Conservation (phyloP, 441 rosid species). For the Brassica balearica region DNA sequence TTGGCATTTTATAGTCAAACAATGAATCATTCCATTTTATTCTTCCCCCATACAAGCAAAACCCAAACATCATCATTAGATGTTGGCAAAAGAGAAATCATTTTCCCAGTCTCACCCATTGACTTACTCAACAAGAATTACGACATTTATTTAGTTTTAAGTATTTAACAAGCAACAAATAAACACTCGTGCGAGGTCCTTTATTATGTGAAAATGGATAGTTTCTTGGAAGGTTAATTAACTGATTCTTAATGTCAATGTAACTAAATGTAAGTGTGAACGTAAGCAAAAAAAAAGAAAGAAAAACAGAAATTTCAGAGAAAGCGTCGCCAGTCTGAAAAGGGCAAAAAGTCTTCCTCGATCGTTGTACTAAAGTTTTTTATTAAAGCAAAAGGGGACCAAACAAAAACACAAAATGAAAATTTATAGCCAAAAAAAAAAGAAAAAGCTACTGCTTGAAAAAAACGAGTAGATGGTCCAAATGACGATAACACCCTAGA, state of each 20-base stretch:
- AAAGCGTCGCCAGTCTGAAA: slow-evolving; percentile 39
- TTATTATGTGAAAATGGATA: neutral
- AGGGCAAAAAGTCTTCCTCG: slow-evolving; percentile 41
- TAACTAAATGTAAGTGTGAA: slow-evolving; percentile 21
- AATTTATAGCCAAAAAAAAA: neutral
- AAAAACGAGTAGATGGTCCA: neutral
- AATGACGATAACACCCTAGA: slow-evolving; percentile 30
- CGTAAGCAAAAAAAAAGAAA: slow-evolving; percentile 3
- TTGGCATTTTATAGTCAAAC: slow-evolving; percentile 35
- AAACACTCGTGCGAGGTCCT: slow-evolving; percentile 20
- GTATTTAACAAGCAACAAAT: neutral
- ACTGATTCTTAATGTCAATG: neutral
- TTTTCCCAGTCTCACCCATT: slow-evolving; percentile 24
- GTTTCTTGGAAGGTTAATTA: neutral
- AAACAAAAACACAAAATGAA: slow-evolving; percentile 38
- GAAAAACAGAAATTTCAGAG: slow-evolving; percentile 17
- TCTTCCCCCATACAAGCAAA: slow-evolving; percentile 25
- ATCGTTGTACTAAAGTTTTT: slow-evolving; percentile 30
- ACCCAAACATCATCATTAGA: slow-evolving; percentile 43
- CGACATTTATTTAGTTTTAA: neutral
- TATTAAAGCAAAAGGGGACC: slow-evolving; percentile 31
- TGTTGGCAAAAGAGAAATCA: slow-evolving; percentile 38
- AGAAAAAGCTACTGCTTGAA: neutral
- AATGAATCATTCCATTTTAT: slow-evolving; percentile 21
- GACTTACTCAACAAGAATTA: slow-evolving; percentile 27